phyloP scores from a whole-genome alignment of 2,329 filamentous ascomycete species.

The Fusarium cicatricum region DNA sequence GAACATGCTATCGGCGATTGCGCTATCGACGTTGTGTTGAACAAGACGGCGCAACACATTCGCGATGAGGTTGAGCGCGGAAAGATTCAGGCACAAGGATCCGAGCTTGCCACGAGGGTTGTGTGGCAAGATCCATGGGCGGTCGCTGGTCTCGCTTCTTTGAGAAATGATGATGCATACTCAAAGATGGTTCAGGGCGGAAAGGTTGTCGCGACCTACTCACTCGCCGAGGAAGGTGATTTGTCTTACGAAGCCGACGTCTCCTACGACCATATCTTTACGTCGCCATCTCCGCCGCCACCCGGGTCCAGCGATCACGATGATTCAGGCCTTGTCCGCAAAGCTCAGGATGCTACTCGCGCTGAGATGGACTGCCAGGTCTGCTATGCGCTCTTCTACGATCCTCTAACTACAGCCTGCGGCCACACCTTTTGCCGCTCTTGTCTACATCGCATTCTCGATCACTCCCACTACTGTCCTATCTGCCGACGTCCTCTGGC shows the following conservation, averaged over 20 bases:
- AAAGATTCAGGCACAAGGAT: conserved; percentile 39
- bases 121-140: conserved; percentile 50
- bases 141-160: conserved; percentile 51
- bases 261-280: conserved; percentile 51
- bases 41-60: conserved; percentile 72
- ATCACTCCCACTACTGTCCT: conserved; percentile 81
- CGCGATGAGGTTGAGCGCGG: conserved; percentile 60
- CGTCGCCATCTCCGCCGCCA: conserved; percentile 29
- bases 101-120: conserved; percentile 50
- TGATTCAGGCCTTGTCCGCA: conserved; percentile 52
- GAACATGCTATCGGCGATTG: conserved; percentile 84
- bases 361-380: conserved; percentile 87
- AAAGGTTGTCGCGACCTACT: conserved; percentile 71
- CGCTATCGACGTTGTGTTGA: conserved; percentile 76
- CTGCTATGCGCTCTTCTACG: conserved; percentile 82
- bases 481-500: conserved; percentile 75
- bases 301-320: conserved; percentile 38
- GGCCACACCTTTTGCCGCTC: conserved; percentile 89
- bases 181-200: conserved; percentile 60
- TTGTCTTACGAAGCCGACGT: conserved; percentile 66
- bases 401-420: conserved; percentile 84
- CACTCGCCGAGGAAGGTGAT: conserved; percentile 68
- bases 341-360: conserved; percentile 68
- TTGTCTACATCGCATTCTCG: conserved; percentile 79
- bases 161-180: conserved; percentile 46